phyloP scores from a whole-genome alignment of 305 asterid species.

The Coffea humblotiana region DNA sequence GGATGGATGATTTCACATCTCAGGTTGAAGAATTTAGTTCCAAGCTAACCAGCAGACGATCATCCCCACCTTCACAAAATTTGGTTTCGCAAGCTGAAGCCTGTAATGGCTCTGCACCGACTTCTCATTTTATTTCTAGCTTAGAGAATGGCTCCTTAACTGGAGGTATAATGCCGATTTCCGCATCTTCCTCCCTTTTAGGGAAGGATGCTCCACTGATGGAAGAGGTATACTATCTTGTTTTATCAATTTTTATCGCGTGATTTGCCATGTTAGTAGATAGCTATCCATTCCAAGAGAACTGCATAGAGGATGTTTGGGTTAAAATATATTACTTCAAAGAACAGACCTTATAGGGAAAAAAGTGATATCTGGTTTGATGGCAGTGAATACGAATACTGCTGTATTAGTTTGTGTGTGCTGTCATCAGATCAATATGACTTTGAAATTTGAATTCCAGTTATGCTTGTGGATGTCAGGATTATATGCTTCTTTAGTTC shows the following conservation, averaged over 20 bases:
- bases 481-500: too few relatives aligned
- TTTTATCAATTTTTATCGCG: background rate
- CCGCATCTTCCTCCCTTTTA: conserved; percentile 71
- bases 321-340: background rate
- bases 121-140: conserved; percentile 85
- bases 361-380: background rate
- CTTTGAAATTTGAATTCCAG: background rate
- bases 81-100: conserved; percentile 53
- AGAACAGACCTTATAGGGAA: background rate
- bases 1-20: conserved; percentile 91
- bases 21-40: conserved; percentile 72
- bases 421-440: background rate
- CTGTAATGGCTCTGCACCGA: conserved; percentile 79
- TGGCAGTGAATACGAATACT: background rate
- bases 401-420: background rate
- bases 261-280: background rate
- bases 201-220: conserved; percentile 66
- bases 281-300: too few relatives aligned
- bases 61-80: conserved; percentile 56
- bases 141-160: conserved; percentile 86
- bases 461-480: background rate
- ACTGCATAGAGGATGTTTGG: background rate
- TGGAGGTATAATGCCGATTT: conserved; percentile 62
- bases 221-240: conserved; percentile 68
- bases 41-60: conserved; percentile 50